Conservation (phyloP, 805 yeast genomes). For the Ogataea corticis region DNA sequence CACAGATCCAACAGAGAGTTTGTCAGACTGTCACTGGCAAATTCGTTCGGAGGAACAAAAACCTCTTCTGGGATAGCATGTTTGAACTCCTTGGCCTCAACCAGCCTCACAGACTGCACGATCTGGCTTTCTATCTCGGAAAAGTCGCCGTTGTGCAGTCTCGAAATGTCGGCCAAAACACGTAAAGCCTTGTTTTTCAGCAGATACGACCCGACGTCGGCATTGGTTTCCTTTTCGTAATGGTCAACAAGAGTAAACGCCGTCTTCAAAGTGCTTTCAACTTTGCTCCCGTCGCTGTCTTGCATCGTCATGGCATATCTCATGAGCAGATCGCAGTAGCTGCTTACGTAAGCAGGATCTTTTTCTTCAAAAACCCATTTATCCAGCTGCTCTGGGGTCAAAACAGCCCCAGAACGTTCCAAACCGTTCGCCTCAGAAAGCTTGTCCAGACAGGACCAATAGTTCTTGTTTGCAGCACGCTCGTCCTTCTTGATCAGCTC, state of each 20-base stretch:
- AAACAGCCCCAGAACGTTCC: slow-evolving; percentile 9
- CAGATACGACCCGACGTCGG: slow-evolving; percentile 27
- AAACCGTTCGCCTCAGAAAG: slow-evolving; percentile 30
- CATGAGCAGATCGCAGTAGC: slow-evolving; percentile 39
- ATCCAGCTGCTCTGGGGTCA: slow-evolving; percentile 24
- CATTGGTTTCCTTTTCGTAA: slow-evolving; percentile 25
- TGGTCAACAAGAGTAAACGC: slow-evolving; percentile 34
- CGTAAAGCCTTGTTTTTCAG: slow-evolving; percentile 37
- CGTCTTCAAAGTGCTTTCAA: slow-evolving; percentile 27
- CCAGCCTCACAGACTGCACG: slow-evolving; percentile 29
- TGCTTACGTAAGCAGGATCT: slow-evolving; percentile 34
- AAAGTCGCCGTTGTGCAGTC: slow-evolving; percentile 19
- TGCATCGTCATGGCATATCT: slow-evolving; percentile 40
- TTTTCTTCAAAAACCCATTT: slow-evolving; percentile 31
- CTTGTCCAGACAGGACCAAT: slow-evolving; percentile 32
- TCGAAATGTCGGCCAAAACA: slow-evolving; percentile 36
- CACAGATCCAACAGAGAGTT: slow-evolving; percentile 34
- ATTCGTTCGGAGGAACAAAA: slow-evolving; percentile 26
- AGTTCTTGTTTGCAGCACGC: slow-evolving; percentile 35
- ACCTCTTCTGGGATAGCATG: slow-evolving; percentile 7
- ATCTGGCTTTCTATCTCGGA: slow-evolving; percentile 31
- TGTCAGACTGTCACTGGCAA: slow-evolving; percentile 24
- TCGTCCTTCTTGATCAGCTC: slow-evolving; percentile 38
- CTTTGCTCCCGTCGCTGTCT: slow-evolving; percentile 24
- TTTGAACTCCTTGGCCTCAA: slow-evolving; percentile 27